Percentiles rank a stretch among this genome's conserved stretches.
phyloP scores from a whole-genome alignment of 2,329 filamentous ascomycete genomes.

The Colletotrichum tanaceti region DNA sequence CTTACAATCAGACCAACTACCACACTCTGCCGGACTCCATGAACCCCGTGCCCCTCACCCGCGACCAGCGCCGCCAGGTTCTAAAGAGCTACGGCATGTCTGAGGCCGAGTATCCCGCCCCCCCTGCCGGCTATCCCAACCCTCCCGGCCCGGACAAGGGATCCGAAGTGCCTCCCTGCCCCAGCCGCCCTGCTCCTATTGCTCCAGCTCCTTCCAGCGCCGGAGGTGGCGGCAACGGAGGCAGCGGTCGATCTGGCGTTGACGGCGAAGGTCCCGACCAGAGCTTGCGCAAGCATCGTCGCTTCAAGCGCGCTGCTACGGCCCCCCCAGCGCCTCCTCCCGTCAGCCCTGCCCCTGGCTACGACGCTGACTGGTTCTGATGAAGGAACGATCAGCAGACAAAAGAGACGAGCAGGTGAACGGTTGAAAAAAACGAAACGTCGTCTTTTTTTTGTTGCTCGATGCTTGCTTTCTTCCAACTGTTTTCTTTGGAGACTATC shows the following conservation, averaged over 20 bases:
- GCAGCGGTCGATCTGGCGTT: no score
- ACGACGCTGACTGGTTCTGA: constrained; percentile 36
- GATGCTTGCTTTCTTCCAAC: no score
- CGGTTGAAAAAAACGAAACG: neutral
- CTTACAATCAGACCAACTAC: constrained; percentile 25
- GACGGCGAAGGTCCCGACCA: neutral
- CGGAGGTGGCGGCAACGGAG: neutral
- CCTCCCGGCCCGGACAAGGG: constrained; percentile 23
- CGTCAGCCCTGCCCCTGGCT: constrained; percentile 30
- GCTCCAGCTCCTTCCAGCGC: neutral
- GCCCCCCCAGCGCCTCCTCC: constrained; percentile 25
- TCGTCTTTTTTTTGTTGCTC: neutral
- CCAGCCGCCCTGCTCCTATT: constrained; percentile 17
- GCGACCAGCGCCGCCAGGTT: constrained; percentile 21
- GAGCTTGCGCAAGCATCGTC: constrained; percentile 33
- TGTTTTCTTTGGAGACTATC: neutral
- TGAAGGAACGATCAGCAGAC: neutral
- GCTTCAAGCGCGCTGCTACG: constrained; percentile 33
- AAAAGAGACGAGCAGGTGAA: neutral
- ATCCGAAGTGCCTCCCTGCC: constrained; percentile 23
- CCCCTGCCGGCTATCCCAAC: constrained; percentile 23
- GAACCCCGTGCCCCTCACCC: constrained; percentile 24
- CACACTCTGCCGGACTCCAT: constrained; percentile 9
- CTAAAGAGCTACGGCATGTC: constrained; percentile 21
- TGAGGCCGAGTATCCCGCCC: constrained; percentile 29